These are phyloP conservation scores for Tricladium varicosporioides DNA, from an alignment of 2,329 filamentous ascomycete species.

Conservation along the genomic window DNA sequence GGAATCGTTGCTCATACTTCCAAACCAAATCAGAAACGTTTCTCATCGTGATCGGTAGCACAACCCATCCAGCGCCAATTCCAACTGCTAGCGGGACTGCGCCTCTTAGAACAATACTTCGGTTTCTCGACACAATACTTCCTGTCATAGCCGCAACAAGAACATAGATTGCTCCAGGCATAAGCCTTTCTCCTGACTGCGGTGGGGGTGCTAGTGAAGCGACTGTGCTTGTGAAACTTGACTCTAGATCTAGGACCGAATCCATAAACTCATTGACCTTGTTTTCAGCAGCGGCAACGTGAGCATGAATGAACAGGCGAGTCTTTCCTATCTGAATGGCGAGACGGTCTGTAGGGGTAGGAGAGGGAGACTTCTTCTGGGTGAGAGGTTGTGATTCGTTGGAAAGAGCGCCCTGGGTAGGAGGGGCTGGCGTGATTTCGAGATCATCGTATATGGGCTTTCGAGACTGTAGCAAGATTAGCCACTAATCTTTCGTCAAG, in stretches of 20 bases:
- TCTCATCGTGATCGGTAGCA: slow-evolving; percentile 84
- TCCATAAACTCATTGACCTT: slow-evolving; percentile 80
- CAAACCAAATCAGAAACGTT: slow-evolving; percentile 86
- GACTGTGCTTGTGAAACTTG: slow-evolving; percentile 84
- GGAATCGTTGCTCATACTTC: slow-evolving; percentile 90
- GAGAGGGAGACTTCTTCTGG: slow-evolving; percentile 41
- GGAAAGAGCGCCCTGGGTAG: slow-evolving; percentile 25
- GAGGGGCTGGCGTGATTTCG: slow-evolving; percentile 41
- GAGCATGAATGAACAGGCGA: slow-evolving; percentile 76
- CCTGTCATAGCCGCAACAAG: slow-evolving; percentile 94
- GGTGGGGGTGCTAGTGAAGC: slow-evolving; percentile 83
- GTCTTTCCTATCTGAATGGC: slow-evolving; percentile 77
- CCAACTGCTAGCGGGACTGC: slow-evolving; percentile 77
- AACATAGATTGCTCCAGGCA: slow-evolving; percentile 89
- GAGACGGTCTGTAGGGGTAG: slow-evolving; percentile 86
- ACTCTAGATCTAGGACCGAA: slow-evolving; percentile 79
- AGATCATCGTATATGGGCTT: slow-evolving; percentile 82
- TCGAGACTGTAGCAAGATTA: slow-evolving; percentile 39
- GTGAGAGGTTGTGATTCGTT: slow-evolving; percentile 25
- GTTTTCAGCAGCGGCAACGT: slow-evolving; percentile 74
- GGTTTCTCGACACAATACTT: slow-evolving; percentile 84
- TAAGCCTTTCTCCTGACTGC: slow-evolving; percentile 81
- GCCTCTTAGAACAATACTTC: slow-evolving; percentile 78
- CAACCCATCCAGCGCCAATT: slow-evolving; percentile 76
- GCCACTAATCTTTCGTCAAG: background rate